Base-by-base conservation (phyloP, 805 yeast genomes). In the Wickerhamiella domercqiae region DNA sequence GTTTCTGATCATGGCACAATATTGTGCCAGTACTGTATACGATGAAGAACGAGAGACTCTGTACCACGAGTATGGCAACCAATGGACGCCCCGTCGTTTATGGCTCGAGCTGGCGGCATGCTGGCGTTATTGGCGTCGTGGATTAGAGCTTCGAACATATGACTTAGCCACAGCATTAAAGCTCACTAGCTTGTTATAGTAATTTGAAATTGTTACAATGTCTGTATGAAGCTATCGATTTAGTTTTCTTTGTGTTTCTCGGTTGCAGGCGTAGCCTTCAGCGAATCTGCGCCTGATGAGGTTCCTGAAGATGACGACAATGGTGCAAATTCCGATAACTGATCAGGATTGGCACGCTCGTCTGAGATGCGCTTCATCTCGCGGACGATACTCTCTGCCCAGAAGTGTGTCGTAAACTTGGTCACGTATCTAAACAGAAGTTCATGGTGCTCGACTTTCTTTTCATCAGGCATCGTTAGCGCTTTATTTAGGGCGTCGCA, bases 381-480 rank as follows among this genome's bases (percentile, higher is more conserved):
- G 49, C 75, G 75, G 30, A 90, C 97, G 58, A 90, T 90, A 49
- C 76, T 80, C 57, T 84, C 94, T 37, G 97, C 97, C 99, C 99
- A 90, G 56, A 73, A 90, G 7, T 82, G 83, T 21, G 95, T 80
- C 9, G 99, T 90, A 56, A 86, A 90, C 62, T 93, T 87, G 30
- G 81, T 73, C 45, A 90, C 83, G 55, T 90, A 90, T 45, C 68
- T 72, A 64, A 83, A 83, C 59, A 90, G 66, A 58, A 81, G 81
- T 36, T 75, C 70, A 62, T 84, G 90, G 52, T 84, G 87, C 13
- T 75, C 72, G 21, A 59, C 66, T 51, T 73, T 73, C 66, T 83
- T 83, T 50, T 84, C 96, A 22, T 70, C 73, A 2, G 90, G 79
- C 56, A 87, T 62, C 0, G 94, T 83, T 51, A 90, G 66, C 14